phyloP scores from a whole-genome alignment of 164 flowering plant genomes.

The Magnolia changhungtana region DNA sequence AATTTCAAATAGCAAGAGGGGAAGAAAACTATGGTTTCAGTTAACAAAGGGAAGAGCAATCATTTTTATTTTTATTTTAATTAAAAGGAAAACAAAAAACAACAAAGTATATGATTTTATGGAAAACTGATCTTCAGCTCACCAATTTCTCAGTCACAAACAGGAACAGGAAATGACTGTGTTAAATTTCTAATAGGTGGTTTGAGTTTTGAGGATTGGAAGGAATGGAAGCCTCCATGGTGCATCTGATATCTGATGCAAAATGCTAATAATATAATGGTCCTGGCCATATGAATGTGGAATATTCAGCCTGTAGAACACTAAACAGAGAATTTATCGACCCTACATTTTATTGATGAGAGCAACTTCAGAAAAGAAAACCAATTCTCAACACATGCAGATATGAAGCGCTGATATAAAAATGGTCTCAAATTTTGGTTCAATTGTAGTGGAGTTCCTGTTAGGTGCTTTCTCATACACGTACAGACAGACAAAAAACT shows the following conservation, averaged over 20 bases:
- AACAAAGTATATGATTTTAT: neutral
- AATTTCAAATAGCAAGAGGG: neutral
- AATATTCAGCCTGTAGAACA: too few species aligned
- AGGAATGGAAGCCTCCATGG: too few species aligned
- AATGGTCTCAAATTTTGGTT: neutral
- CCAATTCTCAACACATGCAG: neutral
- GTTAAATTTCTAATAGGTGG: neutral
- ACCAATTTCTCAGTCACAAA: neutral
- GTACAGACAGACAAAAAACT: neutral
- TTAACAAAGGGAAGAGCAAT: neutral
- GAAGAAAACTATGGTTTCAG: neutral
- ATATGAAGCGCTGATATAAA: neutral
- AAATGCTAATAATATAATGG: too few species aligned
- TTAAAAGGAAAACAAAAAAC: neutral
- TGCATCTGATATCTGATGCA: too few species aligned
- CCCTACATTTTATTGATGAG: too few species aligned
- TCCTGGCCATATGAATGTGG: too few species aligned
- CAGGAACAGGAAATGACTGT: too few species aligned
- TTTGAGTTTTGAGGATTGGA: neutral
- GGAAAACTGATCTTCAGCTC: neutral
- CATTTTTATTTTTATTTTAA: neutral
- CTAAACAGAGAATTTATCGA: too few species aligned
- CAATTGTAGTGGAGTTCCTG: neutral
- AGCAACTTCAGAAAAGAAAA: too few species aligned
- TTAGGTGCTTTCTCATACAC: neutral